Base-by-base conservation (phyloP, 2,329 filamentous ascomycete species). In the Diplodia scrobiculata region DNA sequence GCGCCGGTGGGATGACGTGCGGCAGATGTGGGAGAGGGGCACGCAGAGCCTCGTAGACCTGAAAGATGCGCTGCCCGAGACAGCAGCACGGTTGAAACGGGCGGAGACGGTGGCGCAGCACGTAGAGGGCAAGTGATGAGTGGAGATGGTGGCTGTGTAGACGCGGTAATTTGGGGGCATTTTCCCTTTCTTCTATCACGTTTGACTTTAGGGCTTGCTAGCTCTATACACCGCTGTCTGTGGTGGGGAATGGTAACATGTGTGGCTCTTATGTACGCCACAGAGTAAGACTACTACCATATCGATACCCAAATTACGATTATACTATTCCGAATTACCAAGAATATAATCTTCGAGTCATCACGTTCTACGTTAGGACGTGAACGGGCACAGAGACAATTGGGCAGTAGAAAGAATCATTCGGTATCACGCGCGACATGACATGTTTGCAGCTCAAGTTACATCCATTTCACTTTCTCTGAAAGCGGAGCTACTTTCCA, bases 51-150 rank as follows among this genome's bases (percentile, higher is more conserved):
- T 83, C 71, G 73, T 71, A 19, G 73, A 68, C 69, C 70, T 83
- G 71, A 81, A 81, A 67, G 73, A 75, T 50, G 78, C 77, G 14
- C 71, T 83, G 68, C 78, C 78, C 2, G 78, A 78, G 72, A 81
- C 80, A 68, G 78, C 79, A 69, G 80, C 76, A 69, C 73, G 76
- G 73, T 70, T 82, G 73, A 80, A 82, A 73, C 75, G 76, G 73
- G 77, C 74, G 50, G 75, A 72, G 55, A 74, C 73, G 60, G 79
- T 79, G 32, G 78, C 77, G 63, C 74, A 69, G 65, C 78, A 79
- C 72, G 51, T 80, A 69, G 77, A 73, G 32, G 71, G 69, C 58
- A 68, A 51, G 65, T 65, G 25, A 60, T 59, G 45, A 36, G 41
- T 45, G 41, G 41, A 45, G 5, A 14, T 62, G 32, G 48, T 34